phyloP scores from a whole-genome alignment of 176 grass and related monocot species.

The Raddia distichophylla region DNA sequence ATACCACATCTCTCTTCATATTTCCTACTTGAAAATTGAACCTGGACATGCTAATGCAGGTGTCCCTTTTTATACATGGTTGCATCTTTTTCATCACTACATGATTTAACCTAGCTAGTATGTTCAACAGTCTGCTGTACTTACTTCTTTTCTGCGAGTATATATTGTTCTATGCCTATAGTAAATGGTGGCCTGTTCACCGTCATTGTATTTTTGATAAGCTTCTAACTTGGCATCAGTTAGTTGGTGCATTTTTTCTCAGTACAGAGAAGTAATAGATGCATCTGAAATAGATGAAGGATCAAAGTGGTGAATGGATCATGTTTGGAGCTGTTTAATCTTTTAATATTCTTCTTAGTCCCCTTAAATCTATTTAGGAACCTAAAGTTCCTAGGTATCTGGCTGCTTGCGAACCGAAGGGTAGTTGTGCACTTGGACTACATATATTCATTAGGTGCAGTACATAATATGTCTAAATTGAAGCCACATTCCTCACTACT shows the following conservation, averaged over 20 bases:
- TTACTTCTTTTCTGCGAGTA: neutral
- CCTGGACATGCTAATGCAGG: conserved; percentile 8
- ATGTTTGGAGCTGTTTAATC: neutral
- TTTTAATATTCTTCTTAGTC: neutral
- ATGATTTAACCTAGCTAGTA: conserved; percentile 28
- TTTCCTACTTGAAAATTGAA: conserved; percentile 21
- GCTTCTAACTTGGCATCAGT: neutral
- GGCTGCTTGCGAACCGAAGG: neutral
- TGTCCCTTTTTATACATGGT: neutral
- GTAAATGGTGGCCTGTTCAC: neutral
- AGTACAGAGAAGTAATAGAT: neutral
- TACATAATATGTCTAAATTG: neutral
- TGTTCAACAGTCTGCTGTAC: neutral
- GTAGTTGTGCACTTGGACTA: neutral
- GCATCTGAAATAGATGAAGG: conserved; percentile 20
- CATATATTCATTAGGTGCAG: neutral
- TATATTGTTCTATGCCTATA: conserved; percentile 4
- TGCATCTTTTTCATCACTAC: neutral
- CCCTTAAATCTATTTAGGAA: neutral
- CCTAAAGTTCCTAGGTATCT: neutral
- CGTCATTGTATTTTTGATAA: conserved; percentile 23
- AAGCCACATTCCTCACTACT: neutral
- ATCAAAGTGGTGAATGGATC: neutral
- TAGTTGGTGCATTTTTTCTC: conserved; percentile 10
- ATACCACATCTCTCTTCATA: conserved; percentile 6